Base-by-base conservation (phyloP, 768 basidiomycete genomes). In the Phlegmacium glaucopus region DNA sequence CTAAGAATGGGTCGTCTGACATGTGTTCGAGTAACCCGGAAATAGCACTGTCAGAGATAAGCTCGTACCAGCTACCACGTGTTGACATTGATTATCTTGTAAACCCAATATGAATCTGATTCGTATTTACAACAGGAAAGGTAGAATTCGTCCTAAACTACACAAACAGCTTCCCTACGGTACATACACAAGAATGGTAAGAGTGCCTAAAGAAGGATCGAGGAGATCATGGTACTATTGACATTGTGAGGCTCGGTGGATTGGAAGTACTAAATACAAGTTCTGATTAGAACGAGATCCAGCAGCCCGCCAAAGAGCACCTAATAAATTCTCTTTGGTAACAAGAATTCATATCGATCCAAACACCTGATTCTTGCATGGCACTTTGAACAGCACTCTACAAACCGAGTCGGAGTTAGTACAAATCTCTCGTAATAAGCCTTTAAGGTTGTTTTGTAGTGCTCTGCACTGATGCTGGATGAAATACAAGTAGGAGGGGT, bases 371-470 rank as follows among this genome's bases (percentile, higher is more conserved):
- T 53, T 74, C 64, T 58, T 83, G 82, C 79, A 84, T 76, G 45
- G 80, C 80, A 36, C 80, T 76, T 48, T 74, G 66, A 16, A 83
- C 67, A 32, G 80, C 79, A 9, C 62, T 54, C 78, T 72, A 52
- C 77, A 79, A 13, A 48, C 58, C 12, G 66, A 59, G 47, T 76
- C 76, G 35, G 66, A 72, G 0, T 74, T 81, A 37, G 76, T 72
- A 47, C 82, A 81, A 32, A 83, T 75, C 58, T 84, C 82, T 34
- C 82, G 82, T 35, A 84, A 68, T 72, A 82, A 79, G 34, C 81
- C 82, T 66, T 80, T 83, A 55, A 81, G 58, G 60, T 76, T 76
- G 67, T 79, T 75, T 39, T 65, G 60, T 68, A 62, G 54, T 81
- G 79, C 54, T 80, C 75, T 15, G 71, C 72, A 46, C 81, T 81